These are phyloP conservation scores for Fraxinus xanthoxyloides DNA, from an alignment of 305 asterid genomes.

Conservation along the genomic window DNA sequence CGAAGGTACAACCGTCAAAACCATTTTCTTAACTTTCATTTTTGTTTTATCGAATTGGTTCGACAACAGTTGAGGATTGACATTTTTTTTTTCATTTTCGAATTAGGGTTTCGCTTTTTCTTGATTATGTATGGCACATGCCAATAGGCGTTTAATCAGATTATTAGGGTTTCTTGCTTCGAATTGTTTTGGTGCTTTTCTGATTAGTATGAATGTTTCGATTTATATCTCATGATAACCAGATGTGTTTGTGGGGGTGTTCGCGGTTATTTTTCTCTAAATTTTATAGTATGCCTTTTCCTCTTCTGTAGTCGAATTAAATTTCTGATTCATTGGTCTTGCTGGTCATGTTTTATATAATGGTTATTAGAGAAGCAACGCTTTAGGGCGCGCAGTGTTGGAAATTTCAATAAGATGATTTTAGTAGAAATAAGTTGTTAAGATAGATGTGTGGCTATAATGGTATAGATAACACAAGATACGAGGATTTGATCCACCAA, in stretches of 20 bases:
- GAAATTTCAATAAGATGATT: not conserved
- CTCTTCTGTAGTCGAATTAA: constrained; percentile 1
- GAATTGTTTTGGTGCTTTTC: not conserved
- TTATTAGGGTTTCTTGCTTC: constrained; percentile 16
- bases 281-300: not conserved
- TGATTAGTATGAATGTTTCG: not conserved
- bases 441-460: not conserved
- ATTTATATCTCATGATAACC: not conserved
- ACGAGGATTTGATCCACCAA: not conserved
- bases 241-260: not conserved
- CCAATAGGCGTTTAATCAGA: constrained; percentile 1
- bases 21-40: not conserved
- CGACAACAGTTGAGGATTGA: constrained; percentile 19
- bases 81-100: not conserved
- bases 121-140: not conserved
- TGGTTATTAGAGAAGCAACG: not conserved
- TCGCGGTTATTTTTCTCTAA: not conserved
- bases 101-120: constrained; percentile 35
- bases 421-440: not conserved
- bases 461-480: not conserved
- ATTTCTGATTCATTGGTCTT: not conserved
- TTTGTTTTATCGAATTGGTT: not conserved
- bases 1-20: constrained; percentile 16
- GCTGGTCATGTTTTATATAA: not conserved
- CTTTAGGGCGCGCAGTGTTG: not conserved